Conservation (phyloP, 768 basidiomycete species). For the Russula earlei region DNA sequence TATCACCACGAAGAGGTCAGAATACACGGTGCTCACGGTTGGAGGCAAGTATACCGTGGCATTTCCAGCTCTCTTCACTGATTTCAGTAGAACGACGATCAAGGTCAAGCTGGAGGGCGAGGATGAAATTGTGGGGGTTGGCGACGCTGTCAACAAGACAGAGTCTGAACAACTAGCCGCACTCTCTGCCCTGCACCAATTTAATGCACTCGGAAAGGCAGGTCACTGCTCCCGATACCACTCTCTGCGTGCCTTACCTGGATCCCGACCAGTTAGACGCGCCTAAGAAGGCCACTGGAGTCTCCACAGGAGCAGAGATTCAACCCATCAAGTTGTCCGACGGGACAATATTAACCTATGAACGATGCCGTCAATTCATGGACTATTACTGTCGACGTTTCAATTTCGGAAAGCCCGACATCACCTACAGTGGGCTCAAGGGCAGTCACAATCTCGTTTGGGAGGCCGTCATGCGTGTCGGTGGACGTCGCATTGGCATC, state of each 20-base stretch:
- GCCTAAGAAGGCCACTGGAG: not conserved
- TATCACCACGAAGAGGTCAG: slow-evolving; percentile 27
- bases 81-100: slow-evolving; percentile 16
- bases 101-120: slow-evolving; percentile 16
- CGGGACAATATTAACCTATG: slow-evolving; percentile 52
- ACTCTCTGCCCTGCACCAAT: slow-evolving; percentile 61
- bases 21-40: slow-evolving; percentile 28
- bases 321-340: slow-evolving; percentile 37
- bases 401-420: slow-evolving; percentile 61
- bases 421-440: slow-evolving; percentile 40
- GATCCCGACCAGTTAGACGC: not conserved
- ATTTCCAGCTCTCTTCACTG: not conserved
- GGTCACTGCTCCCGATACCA: slow-evolving; percentile 25
- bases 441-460: slow-evolving; percentile 32
- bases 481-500: slow-evolving; percentile 72
- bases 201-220: slow-evolving; percentile 56
- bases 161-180: slow-evolving; percentile 70
- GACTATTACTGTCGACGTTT: slow-evolving; percentile 87
- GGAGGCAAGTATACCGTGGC: slow-evolving; percentile 33
- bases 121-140: slow-evolving; percentile 45
- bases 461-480: slow-evolving; percentile 72
- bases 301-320: not conserved
- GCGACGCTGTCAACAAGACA: slow-evolving; percentile 49
- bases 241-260: not conserved
- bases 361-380: slow-evolving; percentile 81